Evolutionary conservation across 495 filamentous ascomycete genomes (phyloP), one percentile per base, ranked within the genome.

Genomic region (Penicillium parvum): DNA sequence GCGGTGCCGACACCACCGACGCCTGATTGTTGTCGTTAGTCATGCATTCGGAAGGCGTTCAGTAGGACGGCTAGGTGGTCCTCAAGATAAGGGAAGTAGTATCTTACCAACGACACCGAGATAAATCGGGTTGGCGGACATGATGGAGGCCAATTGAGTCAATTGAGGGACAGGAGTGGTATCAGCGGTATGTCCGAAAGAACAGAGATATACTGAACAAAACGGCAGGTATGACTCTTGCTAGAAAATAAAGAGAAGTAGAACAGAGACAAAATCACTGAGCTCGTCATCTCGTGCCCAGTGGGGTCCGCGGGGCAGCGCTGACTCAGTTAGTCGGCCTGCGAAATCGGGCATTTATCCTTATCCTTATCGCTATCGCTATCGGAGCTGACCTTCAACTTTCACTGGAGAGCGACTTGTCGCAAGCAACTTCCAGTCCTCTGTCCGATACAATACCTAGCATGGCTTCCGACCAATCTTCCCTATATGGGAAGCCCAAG

Each of bases 1-100:
- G 80, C 79, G 63, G 86, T 86, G 46, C 92, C 92, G 39, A 98
- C 92, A 40, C 92, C 91, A 53, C 92, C 92, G 50, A 83, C 86
- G 51, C 92, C 92, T 96, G 52, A 9, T 44, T 37, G 8, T 19
- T 27, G 7, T 23, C 9, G 8, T 34, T 27, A 27, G 10, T 4
- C 34, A 22, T 38, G 33, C 14, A 38, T 6, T 36, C 8, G 10
- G 23, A 22, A 25, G 1, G n/a, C n/a, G n/a, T n/a, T n/a, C n/a
- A n/a, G n/a, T n/a, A n/a, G n/a, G n/a, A n/a, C n/a, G n/a, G n/a
- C n/a, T n/a, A n/a, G n/a, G n/a, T n/a, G n/a, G n/a, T n/a, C n/a
- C n/a, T n/a, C n/a, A 26, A 25, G 16, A 15, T 37, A 23, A 9
- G 17, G 9, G 27, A 35, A 49, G 49, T 37, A 43, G 34, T 15